A percentile compares a stretch with the other conserved stretches of the same genome.
Evolutionary conservation across 768 basidiomycete species (phyloP).

Genomic region (Sporobolomyces phaffii): DNA sequence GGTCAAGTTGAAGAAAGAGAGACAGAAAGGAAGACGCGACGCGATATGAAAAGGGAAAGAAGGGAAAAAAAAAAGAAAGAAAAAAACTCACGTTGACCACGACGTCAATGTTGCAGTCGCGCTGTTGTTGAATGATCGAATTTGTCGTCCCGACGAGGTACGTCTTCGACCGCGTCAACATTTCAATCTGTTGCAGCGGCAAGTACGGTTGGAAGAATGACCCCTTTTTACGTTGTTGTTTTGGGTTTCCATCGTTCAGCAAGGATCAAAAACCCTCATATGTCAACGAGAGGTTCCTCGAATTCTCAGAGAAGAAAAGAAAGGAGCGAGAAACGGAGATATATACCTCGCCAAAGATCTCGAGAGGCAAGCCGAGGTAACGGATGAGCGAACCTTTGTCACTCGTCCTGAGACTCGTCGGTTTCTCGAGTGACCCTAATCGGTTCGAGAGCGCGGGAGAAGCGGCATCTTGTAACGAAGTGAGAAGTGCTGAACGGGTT

Average conservation of each 20-base stretch:
- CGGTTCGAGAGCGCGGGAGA: conserved; percentile 67
- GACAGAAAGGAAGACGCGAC: too few relatives aligned
- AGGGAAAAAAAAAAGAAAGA: not conserved
- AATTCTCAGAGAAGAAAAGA: conserved; percentile 21
- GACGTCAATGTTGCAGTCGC: conserved; percentile 69
- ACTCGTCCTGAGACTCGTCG: conserved; percentile 76
- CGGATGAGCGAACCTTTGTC: conserved; percentile 85
- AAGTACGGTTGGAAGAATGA: conserved; percentile 97
- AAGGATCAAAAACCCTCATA: too few relatives aligned
- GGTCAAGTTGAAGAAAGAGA: not conserved
- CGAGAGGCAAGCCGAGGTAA: conserved; percentile 86
- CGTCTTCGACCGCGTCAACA: conserved; percentile 56
- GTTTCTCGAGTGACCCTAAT: conserved; percentile 60
- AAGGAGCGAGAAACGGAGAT: not conserved
- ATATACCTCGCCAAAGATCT: conserved; percentile 80
- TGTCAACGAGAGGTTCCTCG: too few relatives aligned
- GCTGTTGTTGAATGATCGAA: conserved; percentile 85
- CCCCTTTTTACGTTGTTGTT: too few relatives aligned
- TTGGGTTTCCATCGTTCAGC: too few relatives aligned
- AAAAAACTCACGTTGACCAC: conserved; percentile 64
- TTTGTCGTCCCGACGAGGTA: conserved; percentile 87
- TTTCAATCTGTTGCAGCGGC: conserved; percentile 88
- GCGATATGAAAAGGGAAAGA: too few relatives aligned
- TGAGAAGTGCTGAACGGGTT: conserved; percentile 69
- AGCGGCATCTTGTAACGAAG: conserved; percentile 84